Conservation (phyloP, 805 yeast genomes). For the Metschnikowia peoriensis region DNA sequence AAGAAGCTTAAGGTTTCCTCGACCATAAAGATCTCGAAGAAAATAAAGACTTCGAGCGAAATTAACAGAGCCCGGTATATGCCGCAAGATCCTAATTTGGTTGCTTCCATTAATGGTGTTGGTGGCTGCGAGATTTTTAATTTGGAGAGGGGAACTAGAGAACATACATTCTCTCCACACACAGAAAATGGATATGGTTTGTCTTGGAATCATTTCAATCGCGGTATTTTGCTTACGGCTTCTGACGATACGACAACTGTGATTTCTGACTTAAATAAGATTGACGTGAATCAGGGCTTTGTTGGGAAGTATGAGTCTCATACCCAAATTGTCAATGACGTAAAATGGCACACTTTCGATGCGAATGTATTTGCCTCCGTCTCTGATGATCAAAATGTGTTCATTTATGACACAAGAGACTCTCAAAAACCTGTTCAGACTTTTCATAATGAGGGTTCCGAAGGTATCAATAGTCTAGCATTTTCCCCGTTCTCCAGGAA, state of each 20-base stretch:
- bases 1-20: constrained; percentile 40
- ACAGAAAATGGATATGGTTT: constrained; percentile 72
- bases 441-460: constrained; percentile 27
- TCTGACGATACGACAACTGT: constrained; percentile 68
- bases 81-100: constrained; percentile 55
- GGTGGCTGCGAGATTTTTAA: constrained; percentile 62
- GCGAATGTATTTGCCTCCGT: constrained; percentile 63
- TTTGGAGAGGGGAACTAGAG: constrained; percentile 27
- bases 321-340: constrained; percentile 67
- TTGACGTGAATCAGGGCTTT: constrained; percentile 1
- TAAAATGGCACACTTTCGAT: constrained; percentile 63
- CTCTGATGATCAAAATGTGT: constrained; percentile 63
- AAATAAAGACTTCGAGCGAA: constrained; percentile 60
- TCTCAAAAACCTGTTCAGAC: constrained; percentile 24
- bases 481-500: constrained; percentile 62
- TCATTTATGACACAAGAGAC: constrained; percentile 53
- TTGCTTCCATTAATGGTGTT: constrained; percentile 66
- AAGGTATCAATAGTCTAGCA: constrained; percentile 59
- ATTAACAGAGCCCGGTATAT: constrained; percentile 69
- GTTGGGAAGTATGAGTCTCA: constrained; percentile 31
- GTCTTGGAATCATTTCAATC: constrained; percentile 54
- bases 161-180: constrained; percentile 48
- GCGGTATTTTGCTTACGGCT: constrained; percentile 55
- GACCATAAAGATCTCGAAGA: constrained; percentile 58
- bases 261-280: constrained; percentile 49